These are phyloP conservation scores for Glomus cerebriforme DNA, from an alignment of 192 early-diverging fungal species.

Conservation along the genomic window DNA sequence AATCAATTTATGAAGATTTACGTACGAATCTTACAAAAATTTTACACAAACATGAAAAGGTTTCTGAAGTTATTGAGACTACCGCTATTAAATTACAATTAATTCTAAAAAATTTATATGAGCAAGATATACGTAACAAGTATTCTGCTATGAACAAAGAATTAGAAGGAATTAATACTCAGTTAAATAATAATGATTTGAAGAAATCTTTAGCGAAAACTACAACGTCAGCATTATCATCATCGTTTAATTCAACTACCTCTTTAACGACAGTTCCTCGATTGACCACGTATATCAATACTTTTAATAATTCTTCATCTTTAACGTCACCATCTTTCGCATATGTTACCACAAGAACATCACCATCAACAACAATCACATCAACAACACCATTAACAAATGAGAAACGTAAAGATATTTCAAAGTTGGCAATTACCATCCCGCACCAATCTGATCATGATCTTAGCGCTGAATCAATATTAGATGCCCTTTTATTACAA, in stretches of 20 bases:
- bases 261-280: background rate
- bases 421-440: background rate
- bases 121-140: conserved; percentile 8
- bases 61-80: background rate
- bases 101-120: background rate
- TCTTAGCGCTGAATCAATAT: conserved; percentile 4
- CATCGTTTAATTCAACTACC: background rate
- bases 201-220: background rate
- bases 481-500: background rate
- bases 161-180: background rate
- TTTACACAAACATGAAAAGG: conserved; percentile 3
- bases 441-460: background rate
- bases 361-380: background rate
- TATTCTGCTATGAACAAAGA: conserved; percentile 1
- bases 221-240: background rate
- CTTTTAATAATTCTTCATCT: background rate
- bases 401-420: background rate
- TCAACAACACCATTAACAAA: background rate
- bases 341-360: background rate
- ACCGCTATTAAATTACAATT: background rate
- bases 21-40: background rate
- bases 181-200: background rate
- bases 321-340: background rate
- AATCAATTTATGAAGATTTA: background rate
- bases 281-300: background rate